A percentile compares a stretch with the other conserved stretches of the same genome.
phyloP scores from a whole-genome alignment of 495 filamentous ascomycete species.

The Aspergillus nanangensis region DNA sequence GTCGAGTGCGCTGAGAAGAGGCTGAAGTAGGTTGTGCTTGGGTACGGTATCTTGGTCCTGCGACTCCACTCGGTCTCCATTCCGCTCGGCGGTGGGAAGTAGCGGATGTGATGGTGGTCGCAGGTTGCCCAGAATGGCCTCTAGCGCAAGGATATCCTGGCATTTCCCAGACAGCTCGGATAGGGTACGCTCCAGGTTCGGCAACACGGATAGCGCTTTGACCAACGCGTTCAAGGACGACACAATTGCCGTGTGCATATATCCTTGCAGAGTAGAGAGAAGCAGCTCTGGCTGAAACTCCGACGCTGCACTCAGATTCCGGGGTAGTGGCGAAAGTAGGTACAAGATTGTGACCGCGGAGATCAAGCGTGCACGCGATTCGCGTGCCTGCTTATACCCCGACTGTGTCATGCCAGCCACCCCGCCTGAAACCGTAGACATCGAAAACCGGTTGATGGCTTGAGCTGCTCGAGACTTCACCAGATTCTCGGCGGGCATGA shows the following conservation, averaged over 20 bases:
- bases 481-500: conserved; percentile 64
- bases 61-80: not conserved
- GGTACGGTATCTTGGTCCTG: not conserved
- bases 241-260: conserved; percentile 70
- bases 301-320: conserved; percentile 11
- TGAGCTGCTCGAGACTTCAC: conserved; percentile 71
- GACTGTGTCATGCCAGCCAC: conserved; percentile 31
- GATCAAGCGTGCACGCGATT: conserved; percentile 64
- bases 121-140: conserved; percentile 66
- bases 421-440: conserved; percentile 53
- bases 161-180: conserved; percentile 78
- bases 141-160: conserved; percentile 84
- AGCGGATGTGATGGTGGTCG: conserved; percentile 63
- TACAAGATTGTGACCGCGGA: conserved; percentile 77
- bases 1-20: conserved; percentile 74
- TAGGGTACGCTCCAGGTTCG: conserved; percentile 76
- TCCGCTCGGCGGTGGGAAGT: conserved; percentile 25
- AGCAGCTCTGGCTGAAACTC: conserved; percentile 61
- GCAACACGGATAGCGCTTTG: conserved; percentile 70
- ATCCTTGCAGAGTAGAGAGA: conserved; percentile 72
- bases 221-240: conserved; percentile 67
- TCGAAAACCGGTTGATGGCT: conserved; percentile 75
- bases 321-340: conserved; percentile 64
- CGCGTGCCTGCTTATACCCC: conserved; percentile 77
- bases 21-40: conserved; percentile 60